phyloP scores from a whole-genome alignment of 495 filamentous ascomycete species.

The Aspergillus bridgeri region DNA sequence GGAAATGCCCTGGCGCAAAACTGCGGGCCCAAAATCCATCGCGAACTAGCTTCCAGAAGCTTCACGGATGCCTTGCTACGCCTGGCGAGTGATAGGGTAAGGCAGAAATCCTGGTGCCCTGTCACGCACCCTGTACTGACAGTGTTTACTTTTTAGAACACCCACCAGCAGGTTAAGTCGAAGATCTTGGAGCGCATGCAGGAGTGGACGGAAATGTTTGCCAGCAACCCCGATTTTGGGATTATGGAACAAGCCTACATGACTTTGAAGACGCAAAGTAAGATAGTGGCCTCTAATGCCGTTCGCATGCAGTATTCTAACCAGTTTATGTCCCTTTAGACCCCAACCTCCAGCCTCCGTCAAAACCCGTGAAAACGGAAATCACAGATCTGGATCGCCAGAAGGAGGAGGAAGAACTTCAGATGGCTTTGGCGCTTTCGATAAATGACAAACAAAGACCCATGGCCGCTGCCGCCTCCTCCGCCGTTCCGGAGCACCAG shows the following conservation, averaged over 20 bases:
- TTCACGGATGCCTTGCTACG: conserved; percentile 94
- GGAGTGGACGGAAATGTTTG: conserved; percentile 95
- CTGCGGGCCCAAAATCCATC: conserved; percentile 86
- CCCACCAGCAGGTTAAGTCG: conserved; percentile 91
- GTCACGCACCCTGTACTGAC: conserved; percentile 1
- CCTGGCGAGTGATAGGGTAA: conserved; percentile 78
- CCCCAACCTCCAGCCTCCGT: conserved; percentile 87
- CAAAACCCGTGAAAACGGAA: conserved; percentile 84
- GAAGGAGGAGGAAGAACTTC: conserved; percentile 96
- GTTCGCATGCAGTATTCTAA: not conserved
- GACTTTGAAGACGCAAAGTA: conserved; percentile 77
- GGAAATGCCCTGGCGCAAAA: conserved; percentile 94
- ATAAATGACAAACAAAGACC: conserved; percentile 70
- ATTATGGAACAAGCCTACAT: conserved; percentile 97
- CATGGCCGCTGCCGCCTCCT: conserved; percentile 22
- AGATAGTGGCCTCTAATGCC: conserved; percentile 13
- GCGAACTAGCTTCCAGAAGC: conserved; percentile 87
- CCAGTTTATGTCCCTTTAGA: conserved; percentile 49
- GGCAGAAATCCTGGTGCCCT: not conserved
- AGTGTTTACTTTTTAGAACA: conserved; percentile 56
- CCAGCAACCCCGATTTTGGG: conserved; percentile 83
- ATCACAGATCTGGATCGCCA: conserved; percentile 87
- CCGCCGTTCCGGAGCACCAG: conserved; percentile 14
- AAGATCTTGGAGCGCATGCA: conserved; percentile 97
- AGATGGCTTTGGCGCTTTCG: conserved; percentile 90